Evolutionary conservation across 2,329 filamentous ascomycete genomes (phyloP).

Genomic region (Aspergillus versicolor): DNA sequence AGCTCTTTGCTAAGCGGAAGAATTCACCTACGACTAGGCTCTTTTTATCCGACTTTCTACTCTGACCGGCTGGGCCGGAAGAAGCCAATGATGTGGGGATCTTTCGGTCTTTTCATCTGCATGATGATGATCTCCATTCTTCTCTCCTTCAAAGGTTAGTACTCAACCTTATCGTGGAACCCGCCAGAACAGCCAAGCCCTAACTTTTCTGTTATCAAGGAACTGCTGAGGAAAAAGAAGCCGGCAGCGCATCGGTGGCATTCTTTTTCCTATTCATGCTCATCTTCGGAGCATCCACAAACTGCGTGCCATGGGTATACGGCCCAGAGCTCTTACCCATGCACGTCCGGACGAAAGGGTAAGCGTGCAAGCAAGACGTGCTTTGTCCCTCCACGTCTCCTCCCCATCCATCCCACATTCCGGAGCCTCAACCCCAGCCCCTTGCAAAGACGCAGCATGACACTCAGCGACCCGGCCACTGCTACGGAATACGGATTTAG

Average conservation of each 20-base stretch:
- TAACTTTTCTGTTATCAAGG: conserved; percentile 14
- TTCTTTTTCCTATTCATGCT: conserved; percentile 52
- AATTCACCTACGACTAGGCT: conserved; percentile 26
- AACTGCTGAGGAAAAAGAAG: conserved; percentile 36
- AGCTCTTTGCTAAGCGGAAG: neutral
- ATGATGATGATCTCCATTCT: conserved; percentile 43
- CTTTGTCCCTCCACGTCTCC: neutral
- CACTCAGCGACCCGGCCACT: neutral
- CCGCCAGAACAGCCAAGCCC: neutral
- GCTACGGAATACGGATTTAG: neutral
- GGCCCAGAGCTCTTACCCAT: conserved; percentile 53
- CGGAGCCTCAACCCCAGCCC: neutral
- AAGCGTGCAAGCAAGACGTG: conserved; percentile 13
- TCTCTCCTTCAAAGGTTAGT: conserved; percentile 44
- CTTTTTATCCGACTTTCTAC: conserved; percentile 47
- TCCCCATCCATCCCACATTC: conserved; percentile 1
- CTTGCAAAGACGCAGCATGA: neutral
- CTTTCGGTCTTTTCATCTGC: conserved; percentile 35
- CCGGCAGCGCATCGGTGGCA: conserved; percentile 47
- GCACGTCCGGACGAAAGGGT: conserved; percentile 51
- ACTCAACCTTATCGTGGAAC: neutral
- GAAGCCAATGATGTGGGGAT: conserved; percentile 39
- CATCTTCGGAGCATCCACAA: conserved; percentile 45
- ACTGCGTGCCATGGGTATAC: conserved; percentile 53
- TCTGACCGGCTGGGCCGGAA: conserved; percentile 43